Evolutionary conservation across 495 filamentous ascomycete genomes (phyloP).

Genomic region (Talaromyces stipitatus): DNA sequence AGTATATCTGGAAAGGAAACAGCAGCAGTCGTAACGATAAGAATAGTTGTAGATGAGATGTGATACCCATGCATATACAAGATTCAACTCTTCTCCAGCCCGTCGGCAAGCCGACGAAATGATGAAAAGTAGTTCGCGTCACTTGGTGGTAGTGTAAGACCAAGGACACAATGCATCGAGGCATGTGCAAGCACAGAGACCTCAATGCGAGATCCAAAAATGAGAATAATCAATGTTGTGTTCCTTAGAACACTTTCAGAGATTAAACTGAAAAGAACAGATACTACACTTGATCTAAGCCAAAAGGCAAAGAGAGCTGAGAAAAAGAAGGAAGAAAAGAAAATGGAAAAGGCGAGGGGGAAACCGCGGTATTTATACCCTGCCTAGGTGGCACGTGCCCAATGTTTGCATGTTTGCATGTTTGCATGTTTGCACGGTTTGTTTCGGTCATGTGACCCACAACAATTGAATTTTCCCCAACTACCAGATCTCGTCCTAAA

Average conservation of each 20-base stretch:
- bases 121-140: constrained; percentile 71
- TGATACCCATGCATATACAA: neutral
- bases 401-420: constrained; percentile 2
- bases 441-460: constrained; percentile 5
- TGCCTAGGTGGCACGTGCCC: constrained; percentile 10
- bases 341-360: constrained; percentile 20
- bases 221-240: constrained; percentile 77
- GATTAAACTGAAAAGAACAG: constrained; percentile 99
- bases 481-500: neutral
- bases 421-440: constrained; percentile 6
- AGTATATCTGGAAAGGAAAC: constrained; percentile 30
- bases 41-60: neutral
- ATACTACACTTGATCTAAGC: constrained; percentile 98
- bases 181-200: constrained; percentile 82
- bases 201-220: constrained; percentile 54
- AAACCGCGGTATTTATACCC: constrained; percentile 21
- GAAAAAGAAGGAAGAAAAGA: constrained; percentile 38
- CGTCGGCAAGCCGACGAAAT: constrained; percentile 48
- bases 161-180: constrained; percentile 67
- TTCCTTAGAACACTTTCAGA: constrained; percentile 55
- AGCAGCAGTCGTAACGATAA: neutral
- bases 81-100: constrained; percentile 51
- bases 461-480: neutral
- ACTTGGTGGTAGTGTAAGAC: constrained; percentile 81
- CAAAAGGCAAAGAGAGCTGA: constrained; percentile 51